Base-by-base conservation (phyloP, 352 stramenopile species). In the Pythium inflatum region DNA sequence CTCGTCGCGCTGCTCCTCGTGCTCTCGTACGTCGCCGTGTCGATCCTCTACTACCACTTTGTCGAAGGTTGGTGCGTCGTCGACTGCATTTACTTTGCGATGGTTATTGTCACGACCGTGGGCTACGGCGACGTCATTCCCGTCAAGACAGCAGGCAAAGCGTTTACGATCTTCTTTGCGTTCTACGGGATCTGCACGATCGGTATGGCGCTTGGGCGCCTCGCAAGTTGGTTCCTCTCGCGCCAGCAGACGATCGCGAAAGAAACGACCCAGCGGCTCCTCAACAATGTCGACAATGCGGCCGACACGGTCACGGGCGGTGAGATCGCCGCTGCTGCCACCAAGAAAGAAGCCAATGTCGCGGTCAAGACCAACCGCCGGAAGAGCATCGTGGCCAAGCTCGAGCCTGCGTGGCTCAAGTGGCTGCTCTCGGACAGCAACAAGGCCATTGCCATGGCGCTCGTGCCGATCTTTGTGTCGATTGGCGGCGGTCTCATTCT, bases 21-120 rank as follows among this genome's bases (percentile, higher is more conserved):
- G 45, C 61, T 85, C 8, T 88, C 83, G 30, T 91, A 91, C 49
- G 61, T 91, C 18, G 78, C 36, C 4, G 81, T 86, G 31, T 76
- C 71, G 62, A 82, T 89, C 34, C 40, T 89, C 5, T 82, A 86
- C 6, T 91, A 82, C 48, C 78, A 89, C 68, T 86, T 73, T 51
- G 62, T 85, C 20, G 83, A 91, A 57, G 30, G 76, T 11, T 91
- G 83, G 83, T 74, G 68, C 0, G 65, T 89, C 18, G 66, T 97
- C 0, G 93, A 98, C 75, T 88, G 85, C 33, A 70, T 98, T 25
- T 98, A 98, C 68, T 98, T 95, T 76, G 81, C 83, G 31, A 92
- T 97, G 73, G 91, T 97, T 11, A 97, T 95, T 41, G 78, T 98
- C n/a, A 98, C 93, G 9, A 97, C 88, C 2, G 89, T 97, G 33